A percentile compares a stretch with the other conserved stretches of the same genome.
These are phyloP conservation scores for Lobulomyces angularis DNA, from an alignment of 192 early-diverging fungal species.

Conservation along the genomic window DNA sequence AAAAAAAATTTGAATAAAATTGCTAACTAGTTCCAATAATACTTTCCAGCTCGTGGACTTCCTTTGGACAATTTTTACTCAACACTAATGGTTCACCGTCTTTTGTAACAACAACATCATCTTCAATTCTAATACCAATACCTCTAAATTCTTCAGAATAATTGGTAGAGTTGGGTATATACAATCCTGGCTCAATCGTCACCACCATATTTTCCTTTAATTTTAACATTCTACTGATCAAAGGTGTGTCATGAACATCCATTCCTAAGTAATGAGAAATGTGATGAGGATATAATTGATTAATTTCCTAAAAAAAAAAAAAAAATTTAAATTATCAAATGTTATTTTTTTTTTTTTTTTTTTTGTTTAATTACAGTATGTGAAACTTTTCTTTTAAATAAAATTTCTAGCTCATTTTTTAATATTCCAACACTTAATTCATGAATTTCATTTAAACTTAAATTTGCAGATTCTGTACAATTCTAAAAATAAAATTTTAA, in stretches of 20 bases:
- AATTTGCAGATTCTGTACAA: slow-evolving; percentile 24
- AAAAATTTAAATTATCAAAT: too few relatives aligned
- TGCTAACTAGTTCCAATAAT: slow-evolving; percentile 17
- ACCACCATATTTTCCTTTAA: slow-evolving; percentile 77
- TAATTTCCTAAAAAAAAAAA: slow-evolving; percentile 63
- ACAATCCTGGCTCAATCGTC: slow-evolving; percentile 91
- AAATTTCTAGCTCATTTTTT: slow-evolving; percentile 50
- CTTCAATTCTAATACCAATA: slow-evolving; percentile 91
- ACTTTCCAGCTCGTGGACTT: slow-evolving; percentile 74
- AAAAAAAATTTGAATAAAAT: too few relatives aligned
- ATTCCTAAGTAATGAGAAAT: slow-evolving; percentile 88
- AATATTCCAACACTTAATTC: slow-evolving; percentile 55
- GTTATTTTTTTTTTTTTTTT: too few relatives aligned
- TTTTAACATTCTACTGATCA: slow-evolving; percentile 54
- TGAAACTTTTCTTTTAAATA: slow-evolving; percentile 46
- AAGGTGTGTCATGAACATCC: slow-evolving; percentile 85
- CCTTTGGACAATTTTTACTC: slow-evolving; percentile 66
- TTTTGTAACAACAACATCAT: slow-evolving; percentile 73
- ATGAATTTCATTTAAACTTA: slow-evolving; percentile 77
- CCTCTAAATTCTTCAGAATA: slow-evolving; percentile 76
- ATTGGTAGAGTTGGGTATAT: slow-evolving; percentile 61
- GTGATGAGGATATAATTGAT: slow-evolving; percentile 84
- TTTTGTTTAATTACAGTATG: too few relatives aligned
- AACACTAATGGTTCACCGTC: slow-evolving; percentile 54
- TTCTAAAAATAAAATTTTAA: slow-evolving; percentile 9